Percentiles rank a stretch among this genome's conserved stretches.
Conservation (phyloP, 768 basidiomycete genomes). For the Dendrothele bispora region DNA sequence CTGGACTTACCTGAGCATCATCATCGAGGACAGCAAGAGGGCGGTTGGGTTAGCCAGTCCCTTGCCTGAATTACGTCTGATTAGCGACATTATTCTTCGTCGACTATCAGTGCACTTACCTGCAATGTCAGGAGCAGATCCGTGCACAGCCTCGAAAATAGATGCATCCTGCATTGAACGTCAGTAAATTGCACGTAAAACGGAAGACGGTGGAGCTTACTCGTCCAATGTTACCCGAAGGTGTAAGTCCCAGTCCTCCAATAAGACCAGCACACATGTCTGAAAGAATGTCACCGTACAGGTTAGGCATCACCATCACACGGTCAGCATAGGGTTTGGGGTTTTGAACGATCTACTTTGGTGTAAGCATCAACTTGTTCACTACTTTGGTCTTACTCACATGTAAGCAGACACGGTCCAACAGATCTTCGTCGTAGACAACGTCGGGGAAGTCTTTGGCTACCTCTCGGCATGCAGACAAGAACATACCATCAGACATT, state of each 20-base stretch:
- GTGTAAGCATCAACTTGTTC: no score
- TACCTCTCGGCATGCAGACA: constrained; percentile 94
- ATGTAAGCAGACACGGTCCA: constrained; percentile 95
- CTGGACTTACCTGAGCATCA: constrained; percentile 87
- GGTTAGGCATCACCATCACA: constrained; percentile 99
- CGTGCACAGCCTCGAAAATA: constrained; percentile 99
- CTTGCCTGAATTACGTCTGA: constrained; percentile 52
- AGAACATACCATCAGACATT: constrained; percentile 99
- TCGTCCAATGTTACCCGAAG: constrained; percentile 95
- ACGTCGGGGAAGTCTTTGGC: constrained; percentile 94
- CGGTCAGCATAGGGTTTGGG: constrained; percentile 91
- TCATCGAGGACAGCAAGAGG: constrained; percentile 87
- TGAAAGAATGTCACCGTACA: constrained; percentile 93
- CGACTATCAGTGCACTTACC: constrained; percentile 44
- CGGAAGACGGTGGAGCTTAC: constrained; percentile 41
- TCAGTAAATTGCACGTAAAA: constrained; percentile 8
- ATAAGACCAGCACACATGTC: constrained; percentile 99
- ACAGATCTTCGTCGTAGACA: constrained; percentile 92
- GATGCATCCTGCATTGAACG: constrained; percentile 78
- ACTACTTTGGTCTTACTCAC: no score
- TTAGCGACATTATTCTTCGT: no score
- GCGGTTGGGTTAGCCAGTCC: constrained; percentile 99
- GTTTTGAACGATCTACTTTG: constrained; percentile 89
- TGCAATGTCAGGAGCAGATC: constrained; percentile 98
- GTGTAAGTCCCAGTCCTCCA: constrained; percentile 95